phyloP scores from a whole-genome alignment of 257 asterid species.

The Anisodus tanguticus region DNA sequence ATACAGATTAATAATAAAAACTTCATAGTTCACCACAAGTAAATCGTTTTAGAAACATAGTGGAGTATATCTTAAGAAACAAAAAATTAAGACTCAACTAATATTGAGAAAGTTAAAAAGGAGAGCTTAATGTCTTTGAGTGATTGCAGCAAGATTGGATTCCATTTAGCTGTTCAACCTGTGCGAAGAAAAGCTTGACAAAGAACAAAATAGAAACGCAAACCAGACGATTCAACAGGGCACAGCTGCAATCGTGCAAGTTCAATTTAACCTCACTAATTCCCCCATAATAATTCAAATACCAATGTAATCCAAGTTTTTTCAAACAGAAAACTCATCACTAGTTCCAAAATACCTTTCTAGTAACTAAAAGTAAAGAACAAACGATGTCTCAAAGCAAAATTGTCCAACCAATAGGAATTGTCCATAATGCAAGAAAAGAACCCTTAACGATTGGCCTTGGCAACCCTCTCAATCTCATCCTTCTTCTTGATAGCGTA shows the following conservation, averaged over 20 bases:
- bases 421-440: not conserved
- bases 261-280: not conserved
- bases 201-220: not conserved
- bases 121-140: not conserved
- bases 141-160: not conserved
- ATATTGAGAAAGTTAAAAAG: not conserved
- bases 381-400: not conserved
- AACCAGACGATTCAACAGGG: not conserved
- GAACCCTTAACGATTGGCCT: slow-evolving; percentile 68
- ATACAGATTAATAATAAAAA: no score
- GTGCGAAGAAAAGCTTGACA: not conserved
- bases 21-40: no score
- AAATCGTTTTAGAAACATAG: no score
- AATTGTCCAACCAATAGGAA: not conserved
- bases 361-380: not conserved
- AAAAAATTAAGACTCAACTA: not conserved
- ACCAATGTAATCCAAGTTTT: no score
- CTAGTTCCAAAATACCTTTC: no score
- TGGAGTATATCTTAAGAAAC: not conserved
- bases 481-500: slow-evolving; percentile 81
- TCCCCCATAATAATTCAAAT: no score
- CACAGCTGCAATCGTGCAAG: not conserved
- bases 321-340: no score
- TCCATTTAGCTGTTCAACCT: not conserved
- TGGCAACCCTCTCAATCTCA: slow-evolving; percentile 77